Conservation (phyloP, 2,329 filamentous ascomycete species). For the Tolypocladium endophyticum region DNA sequence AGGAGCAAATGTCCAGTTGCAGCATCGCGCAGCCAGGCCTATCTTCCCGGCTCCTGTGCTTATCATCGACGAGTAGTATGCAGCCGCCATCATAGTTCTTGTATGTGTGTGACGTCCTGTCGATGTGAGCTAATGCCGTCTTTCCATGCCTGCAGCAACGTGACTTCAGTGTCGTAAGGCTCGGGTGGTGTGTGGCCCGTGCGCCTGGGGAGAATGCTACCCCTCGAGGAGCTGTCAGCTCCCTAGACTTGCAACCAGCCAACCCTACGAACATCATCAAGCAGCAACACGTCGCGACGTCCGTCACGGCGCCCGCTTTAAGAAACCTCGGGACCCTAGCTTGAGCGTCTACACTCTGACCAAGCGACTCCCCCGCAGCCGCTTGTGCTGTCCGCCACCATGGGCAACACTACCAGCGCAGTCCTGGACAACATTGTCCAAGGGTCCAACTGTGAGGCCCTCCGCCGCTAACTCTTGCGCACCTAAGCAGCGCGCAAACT, state of each 20-base stretch:
- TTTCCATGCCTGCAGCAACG: neutral
- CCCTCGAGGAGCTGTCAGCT: neutral
- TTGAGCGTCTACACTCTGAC: neutral
- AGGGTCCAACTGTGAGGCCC: conserved; percentile 74
- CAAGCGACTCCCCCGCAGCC: neutral
- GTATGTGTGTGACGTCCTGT: neutral
- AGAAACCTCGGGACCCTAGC: too few relatives aligned
- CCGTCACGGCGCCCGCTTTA: neutral
- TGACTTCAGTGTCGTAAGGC: neutral
- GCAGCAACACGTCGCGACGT: neutral
- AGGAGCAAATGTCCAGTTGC: neutral
- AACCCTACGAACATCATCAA: neutral
- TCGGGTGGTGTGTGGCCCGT: conserved; percentile 6
- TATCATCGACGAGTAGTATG: neutral
- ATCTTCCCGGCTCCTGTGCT: neutral
- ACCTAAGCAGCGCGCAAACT: neutral
- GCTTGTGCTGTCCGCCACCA: conserved; percentile 19
- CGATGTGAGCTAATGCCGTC: neutral
- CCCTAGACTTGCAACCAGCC: neutral
- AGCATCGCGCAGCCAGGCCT: neutral
- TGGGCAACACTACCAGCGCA: conserved; percentile 60
- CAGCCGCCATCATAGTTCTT: neutral
- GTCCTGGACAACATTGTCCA: conserved; percentile 95
- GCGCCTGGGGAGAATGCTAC: conserved; percentile 3
- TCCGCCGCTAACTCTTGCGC: neutral